phyloP scores from a whole-genome alignment of 169 alveolate species.

The Plasmodium cynomolgi region DNA sequence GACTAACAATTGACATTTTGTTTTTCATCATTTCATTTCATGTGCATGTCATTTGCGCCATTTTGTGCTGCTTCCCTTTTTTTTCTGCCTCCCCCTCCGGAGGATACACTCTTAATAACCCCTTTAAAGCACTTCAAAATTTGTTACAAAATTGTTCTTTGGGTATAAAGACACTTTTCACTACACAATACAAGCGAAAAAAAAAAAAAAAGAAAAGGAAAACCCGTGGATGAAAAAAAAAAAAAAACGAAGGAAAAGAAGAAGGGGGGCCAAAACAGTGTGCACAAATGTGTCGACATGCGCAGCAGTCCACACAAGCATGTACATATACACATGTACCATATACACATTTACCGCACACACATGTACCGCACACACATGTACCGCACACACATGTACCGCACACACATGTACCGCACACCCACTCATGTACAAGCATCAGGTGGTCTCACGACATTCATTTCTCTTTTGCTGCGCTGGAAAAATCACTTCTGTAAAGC shows the following conservation, averaged over 20 bases:
- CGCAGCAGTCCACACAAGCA: too few species aligned
- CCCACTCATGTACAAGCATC: background rate
- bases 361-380: too few species aligned
- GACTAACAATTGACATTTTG: background rate
- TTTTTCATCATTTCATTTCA: background rate
- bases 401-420: too few species aligned
- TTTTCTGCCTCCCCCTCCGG: background rate
- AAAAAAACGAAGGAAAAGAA: background rate
- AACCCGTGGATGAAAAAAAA: background rate
- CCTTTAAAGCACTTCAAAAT: constrained; percentile 4
- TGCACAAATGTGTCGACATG: background rate
- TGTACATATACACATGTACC: too few species aligned
- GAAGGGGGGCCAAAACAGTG: background rate
- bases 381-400: too few species aligned
- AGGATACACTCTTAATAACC: background rate
- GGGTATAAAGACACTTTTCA: background rate
- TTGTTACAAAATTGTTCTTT: background rate
- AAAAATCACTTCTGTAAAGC: constrained; percentile 59
- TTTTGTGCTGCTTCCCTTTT: background rate
- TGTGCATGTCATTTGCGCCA: background rate
- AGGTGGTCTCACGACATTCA: background rate
- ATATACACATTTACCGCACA: too few species aligned
- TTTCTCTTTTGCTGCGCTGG: background rate
- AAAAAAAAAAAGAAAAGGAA: background rate
- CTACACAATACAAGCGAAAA: background rate